Conservation (phyloP, 164 flowering plant species). For the Paratinospora sagittata region DNA sequence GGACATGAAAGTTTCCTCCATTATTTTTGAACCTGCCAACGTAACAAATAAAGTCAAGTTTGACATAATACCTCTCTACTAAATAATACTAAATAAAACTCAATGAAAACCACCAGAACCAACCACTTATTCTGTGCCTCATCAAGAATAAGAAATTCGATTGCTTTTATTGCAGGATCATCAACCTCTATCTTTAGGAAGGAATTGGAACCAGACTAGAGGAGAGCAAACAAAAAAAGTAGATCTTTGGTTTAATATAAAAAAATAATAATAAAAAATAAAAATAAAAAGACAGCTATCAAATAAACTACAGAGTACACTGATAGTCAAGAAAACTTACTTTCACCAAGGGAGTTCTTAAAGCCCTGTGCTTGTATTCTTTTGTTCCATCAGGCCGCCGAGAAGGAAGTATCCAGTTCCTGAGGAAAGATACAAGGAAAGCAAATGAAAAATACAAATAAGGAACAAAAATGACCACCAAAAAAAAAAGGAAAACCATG, state of each 20-base stretch:
- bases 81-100: background rate
- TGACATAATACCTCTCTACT: background rate
- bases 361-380: conserved; percentile 70
- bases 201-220: conserved; percentile 65
- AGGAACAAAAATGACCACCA: background rate
- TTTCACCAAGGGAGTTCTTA: conserved; percentile 71
- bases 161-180: conserved; percentile 67
- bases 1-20: conserved; percentile 62
- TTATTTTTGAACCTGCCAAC: conserved; percentile 68
- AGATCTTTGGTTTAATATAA: background rate
- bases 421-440: conserved; percentile 13
- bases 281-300: background rate
- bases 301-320: background rate
- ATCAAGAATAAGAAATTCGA: conserved; percentile 82
- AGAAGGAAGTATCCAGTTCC: conserved; percentile 84
- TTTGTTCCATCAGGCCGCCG: conserved; percentile 68
- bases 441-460: background rate
- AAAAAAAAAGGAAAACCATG: background rate
- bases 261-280: too few relatives aligned
- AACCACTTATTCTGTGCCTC: conserved; percentile 70
- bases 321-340: conserved; percentile 31
- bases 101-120: conserved; percentile 13
- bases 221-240: conserved; percentile 6
- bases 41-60: background rate
- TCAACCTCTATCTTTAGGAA: conserved; percentile 65